Evolutionary conservation across 108 stramenopile genomes (phyloP).

Genomic region (Skeletonema tropicum): DNA sequence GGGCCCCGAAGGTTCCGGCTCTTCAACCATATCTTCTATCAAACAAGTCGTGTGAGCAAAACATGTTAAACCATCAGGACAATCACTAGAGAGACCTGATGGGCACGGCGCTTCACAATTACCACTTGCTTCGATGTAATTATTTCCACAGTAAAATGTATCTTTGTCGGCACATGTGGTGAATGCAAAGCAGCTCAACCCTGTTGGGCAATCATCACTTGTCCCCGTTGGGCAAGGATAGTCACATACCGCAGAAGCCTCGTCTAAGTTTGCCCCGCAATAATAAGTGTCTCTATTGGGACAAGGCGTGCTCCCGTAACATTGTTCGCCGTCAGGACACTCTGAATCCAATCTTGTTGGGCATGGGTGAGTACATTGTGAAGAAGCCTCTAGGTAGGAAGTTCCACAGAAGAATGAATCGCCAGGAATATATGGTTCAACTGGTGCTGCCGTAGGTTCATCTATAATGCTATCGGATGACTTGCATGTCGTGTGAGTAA

Average conservation of each 20-base stretch:
- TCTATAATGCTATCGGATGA: slow-evolving; percentile 10
- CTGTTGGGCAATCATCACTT: slow-evolving; percentile 40
- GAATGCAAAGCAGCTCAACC: slow-evolving; percentile 50
- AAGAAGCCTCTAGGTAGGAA: slow-evolving; percentile 45
- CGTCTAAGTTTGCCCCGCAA: slow-evolving; percentile 48
- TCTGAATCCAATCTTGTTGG: slow-evolving; percentile 41
- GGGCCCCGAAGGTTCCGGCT: slow-evolving; percentile 30
- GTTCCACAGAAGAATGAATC: slow-evolving; percentile 52
- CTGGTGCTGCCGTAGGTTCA: slow-evolving; percentile 21
- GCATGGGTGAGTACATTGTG: slow-evolving; percentile 46
- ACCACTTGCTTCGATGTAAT: slow-evolving; percentile 43
- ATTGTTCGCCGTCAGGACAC: slow-evolving; percentile 44
- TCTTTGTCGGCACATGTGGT: slow-evolving; percentile 53
- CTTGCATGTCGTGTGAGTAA: slow-evolving; percentile 84
- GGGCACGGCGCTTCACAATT: slow-evolving; percentile 40
- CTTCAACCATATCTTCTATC: slow-evolving; percentile 6
- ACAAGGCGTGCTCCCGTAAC: slow-evolving; percentile 51
- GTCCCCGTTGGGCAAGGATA: slow-evolving; percentile 41
- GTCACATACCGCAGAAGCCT: slow-evolving; percentile 42
- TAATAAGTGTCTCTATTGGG: slow-evolving; percentile 48
- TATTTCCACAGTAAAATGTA: slow-evolving; percentile 47
- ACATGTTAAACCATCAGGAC: slow-evolving; percentile 43
- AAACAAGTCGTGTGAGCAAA: slow-evolving; percentile 49
- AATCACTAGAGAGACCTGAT: slow-evolving; percentile 39
- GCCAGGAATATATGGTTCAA: slow-evolving; percentile 37